Evolutionary conservation across 345 rosid species (phyloP), one percentile per base, ranked within the genome.

Genomic region (Laguncularia racemosa): DNA sequence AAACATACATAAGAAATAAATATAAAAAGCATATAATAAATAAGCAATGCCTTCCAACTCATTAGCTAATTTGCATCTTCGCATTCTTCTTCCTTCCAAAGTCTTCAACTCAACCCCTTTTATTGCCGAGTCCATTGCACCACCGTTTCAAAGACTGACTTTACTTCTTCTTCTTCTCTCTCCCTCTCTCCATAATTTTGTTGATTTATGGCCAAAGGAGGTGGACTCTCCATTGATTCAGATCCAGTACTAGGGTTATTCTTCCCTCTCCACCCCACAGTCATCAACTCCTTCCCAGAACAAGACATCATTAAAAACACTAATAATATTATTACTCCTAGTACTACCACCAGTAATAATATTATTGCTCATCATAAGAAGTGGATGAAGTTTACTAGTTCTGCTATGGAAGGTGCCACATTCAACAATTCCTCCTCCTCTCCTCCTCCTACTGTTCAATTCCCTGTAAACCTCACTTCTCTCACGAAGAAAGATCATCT

Each of bases 41-140:
- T 16, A 28, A 23, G 28, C 28, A 23, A 6, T 23, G 1, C 28
- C 3, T 23, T 6, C 28, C 28, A 23, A 23, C 28, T 28, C 2
- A 38, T 12, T 12, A n/a, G 58, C 4, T 6, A 9, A 17, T 16
- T 13, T 19, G 23, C 21, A 43, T 56, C 18, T 19, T 50, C 14
- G 26, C 44, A n/a, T 57, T 12, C 51, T 52, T 33, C 53, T 53
- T 48, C 46, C 59, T 62, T 64, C 56, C 56, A 21, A 46, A 50
- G 61, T 48, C 60, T 49, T 47, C 40, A 33, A 33, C 40, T 33
- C 40, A 55, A 19, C 81, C 77, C 57, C 67, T 68, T 79, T 77
- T 61, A 60, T 75, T 75, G 91, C 91, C 91, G 88, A 76, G 88
- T 84, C 85, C 73, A 70, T 67, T 73, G 84, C 83, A 33, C 40